phyloP scores from a whole-genome alignment of 2,329 filamentous ascomycete genomes.

The Arthrobotrys musiformis region DNA sequence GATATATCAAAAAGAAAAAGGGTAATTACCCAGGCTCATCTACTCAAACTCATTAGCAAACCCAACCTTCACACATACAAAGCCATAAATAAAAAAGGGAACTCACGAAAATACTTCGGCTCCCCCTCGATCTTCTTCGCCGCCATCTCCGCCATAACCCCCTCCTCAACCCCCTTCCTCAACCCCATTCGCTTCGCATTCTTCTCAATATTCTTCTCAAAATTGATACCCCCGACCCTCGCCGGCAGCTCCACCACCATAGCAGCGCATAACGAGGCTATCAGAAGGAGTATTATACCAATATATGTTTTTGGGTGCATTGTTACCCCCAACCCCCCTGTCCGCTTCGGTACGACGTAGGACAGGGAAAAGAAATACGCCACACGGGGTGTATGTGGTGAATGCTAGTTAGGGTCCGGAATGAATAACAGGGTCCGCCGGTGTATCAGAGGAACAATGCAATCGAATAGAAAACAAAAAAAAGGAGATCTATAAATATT shows the following conservation, averaged over 20 bases:
- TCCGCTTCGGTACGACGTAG: too few species aligned
- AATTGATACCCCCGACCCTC: neutral
- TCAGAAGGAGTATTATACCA: neutral
- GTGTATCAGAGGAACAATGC: too few species aligned
- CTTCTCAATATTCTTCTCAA: neutral
- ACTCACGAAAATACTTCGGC: constrained; percentile 47
- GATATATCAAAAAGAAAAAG: neutral
- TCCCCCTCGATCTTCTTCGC: neutral
- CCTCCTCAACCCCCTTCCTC: neutral
- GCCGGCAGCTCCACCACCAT: neutral
- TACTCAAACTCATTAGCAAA: too few species aligned
- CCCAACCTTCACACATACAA: too few species aligned
- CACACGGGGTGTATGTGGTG: too few species aligned
- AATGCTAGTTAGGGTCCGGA: too few species aligned
- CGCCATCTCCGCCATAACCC: neutral
- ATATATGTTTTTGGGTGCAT: constrained; percentile 2
- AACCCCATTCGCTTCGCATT: neutral
- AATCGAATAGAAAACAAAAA: too few species aligned
- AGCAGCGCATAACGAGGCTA: neutral
- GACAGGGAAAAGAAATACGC: too few species aligned
- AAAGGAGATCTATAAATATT: neutral
- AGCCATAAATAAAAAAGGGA: neutral
- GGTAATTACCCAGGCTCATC: constrained; percentile 14
- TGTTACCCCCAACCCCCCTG: too few species aligned
- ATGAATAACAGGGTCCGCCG: too few species aligned